phyloP scores from a whole-genome alignment of 768 basidiomycete genomes.

The Vararia minispora region DNA sequence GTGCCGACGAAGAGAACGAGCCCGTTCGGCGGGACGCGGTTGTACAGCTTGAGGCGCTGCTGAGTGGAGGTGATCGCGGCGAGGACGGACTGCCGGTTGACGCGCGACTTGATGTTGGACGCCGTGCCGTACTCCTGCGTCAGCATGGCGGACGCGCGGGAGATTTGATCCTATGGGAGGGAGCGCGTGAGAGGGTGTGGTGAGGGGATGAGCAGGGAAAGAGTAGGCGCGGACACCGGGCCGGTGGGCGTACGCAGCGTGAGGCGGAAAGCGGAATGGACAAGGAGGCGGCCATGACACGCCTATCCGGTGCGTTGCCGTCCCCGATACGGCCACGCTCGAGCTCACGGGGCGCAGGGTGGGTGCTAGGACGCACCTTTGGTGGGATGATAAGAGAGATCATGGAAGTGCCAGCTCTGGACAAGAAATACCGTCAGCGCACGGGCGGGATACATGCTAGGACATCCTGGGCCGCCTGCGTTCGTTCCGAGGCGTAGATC shows the following conservation, averaged over 20 bases:
- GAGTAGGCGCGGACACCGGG: too few relatives aligned
- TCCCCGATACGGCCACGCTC: too few relatives aligned
- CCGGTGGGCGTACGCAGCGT: too few relatives aligned
- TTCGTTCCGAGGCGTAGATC: too few relatives aligned
- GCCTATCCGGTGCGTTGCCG: too few relatives aligned
- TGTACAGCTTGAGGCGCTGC: constrained; percentile 94
- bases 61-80: constrained; percentile 98
- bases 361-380: constrained; percentile 62
- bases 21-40: constrained; percentile 92
- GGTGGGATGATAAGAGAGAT: constrained; percentile 97
- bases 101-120: constrained; percentile 99
- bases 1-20: constrained; percentile 98
- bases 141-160: constrained; percentile 88
- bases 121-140: constrained; percentile 98
- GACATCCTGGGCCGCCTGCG: too few relatives aligned
- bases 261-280: too few relatives aligned
- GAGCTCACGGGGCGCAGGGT: too few relatives aligned
- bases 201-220: too few relatives aligned
- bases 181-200: too few relatives aligned
- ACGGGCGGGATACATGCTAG: too few relatives aligned
- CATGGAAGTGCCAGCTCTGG: constrained; percentile 94
- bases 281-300: too few relatives aligned
- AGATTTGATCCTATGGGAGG: constrained; percentile 77
- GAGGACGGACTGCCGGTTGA: constrained; percentile 93
- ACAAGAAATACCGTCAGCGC: constrained; percentile 16